Percentiles rank a stretch among this genome's conserved stretches.
phyloP scores from a whole-genome alignment of 192 early-diverging fungal genomes.

The Coemansia sp. region DNA sequence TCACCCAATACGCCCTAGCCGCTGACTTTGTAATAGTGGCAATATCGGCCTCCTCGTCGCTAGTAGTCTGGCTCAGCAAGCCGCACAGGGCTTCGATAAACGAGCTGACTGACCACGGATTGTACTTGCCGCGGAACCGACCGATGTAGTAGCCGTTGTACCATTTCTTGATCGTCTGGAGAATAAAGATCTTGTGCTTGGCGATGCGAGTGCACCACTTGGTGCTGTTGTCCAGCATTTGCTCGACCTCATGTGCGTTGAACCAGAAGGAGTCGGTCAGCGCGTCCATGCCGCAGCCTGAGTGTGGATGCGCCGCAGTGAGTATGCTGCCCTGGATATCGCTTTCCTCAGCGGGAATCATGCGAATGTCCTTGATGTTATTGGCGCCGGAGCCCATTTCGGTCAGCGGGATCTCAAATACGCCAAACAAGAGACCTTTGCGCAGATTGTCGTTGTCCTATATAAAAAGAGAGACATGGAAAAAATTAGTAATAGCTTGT shows the following conservation, averaged over 20 bases:
- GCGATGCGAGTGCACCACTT: conserved; percentile 13
- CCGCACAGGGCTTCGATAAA: conserved; percentile 17
- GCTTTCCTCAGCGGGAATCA: conserved; percentile 38
- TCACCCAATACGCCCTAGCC: conserved; percentile 23
- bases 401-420: conserved; percentile 49
- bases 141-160: conserved; percentile 44
- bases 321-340: conserved; percentile 37
- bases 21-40: conserved; percentile 12
- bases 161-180: conserved; percentile 26
- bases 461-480: too few species aligned
- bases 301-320: conserved; percentile 25
- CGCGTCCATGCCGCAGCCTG: conserved; percentile 32
- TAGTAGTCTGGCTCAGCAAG: conserved; percentile 14
- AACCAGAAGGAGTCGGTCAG: conserved; percentile 48
- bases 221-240: conserved; percentile 43
- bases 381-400: conserved; percentile 51
- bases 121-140: conserved; percentile 29
- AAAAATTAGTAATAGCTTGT: too few species aligned
- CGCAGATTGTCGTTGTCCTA: conserved; percentile 24
- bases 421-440: conserved; percentile 42
- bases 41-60: neutral
- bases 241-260: conserved; percentile 32
- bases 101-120: conserved; percentile 14
- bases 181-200: conserved; percentile 24
- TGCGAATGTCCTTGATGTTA: conserved; percentile 50